Base-by-base conservation (phyloP, 345 rosid genomes). In the Melaleuca quinquenervia region DNA sequence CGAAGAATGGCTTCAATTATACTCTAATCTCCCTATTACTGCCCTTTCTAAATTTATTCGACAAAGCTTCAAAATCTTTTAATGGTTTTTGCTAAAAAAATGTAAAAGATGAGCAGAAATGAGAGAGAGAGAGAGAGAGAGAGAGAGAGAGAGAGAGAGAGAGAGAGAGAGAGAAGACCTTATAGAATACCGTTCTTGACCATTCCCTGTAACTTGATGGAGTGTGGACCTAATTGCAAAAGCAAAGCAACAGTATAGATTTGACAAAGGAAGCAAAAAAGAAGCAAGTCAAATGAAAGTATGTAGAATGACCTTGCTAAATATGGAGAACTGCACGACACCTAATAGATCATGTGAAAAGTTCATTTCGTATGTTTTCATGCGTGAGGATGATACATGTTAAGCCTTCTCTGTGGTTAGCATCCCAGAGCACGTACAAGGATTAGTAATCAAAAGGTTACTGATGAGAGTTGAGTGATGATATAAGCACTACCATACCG, bases 141-240 rank as follows among this genome's bases (percentile, higher is more conserved):
- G n/a, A n/a, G n/a, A n/a, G n/a, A n/a, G n/a, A n/a, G n/a, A n/a
- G n/a, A n/a, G n/a, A n/a, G n/a, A 55, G 60, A 26, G 64, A 58
- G 64, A 58, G 64, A 58, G 64, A 58, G 16, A 58, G 32, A 15
- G n/a, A n/a, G 11, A 12, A 58, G 32, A 16, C 64, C 64, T 58
- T 58, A 96, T 97, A 7, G 98, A 96, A 84, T 94, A 95, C 92
- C 98, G 90, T 52, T 94, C 95, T 75, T 91, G 94, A 52, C 96
- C 95, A 18, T 91, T 91, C 84, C 96, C 96, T 83, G 95, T 87
- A 87, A 96, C 99, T 87, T 98, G 89, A 86, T 96, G 99, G 84
- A 95, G 86, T 11, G 98, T 93, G 74, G 98, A 96, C 91, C 98
- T 96, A 93, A 12, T 58, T 58, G 70, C 41, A 24, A 70, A 75